phyloP scores from a whole-genome alignment of 208 protist genomes.

The Leishmania lainsoni region DNA sequence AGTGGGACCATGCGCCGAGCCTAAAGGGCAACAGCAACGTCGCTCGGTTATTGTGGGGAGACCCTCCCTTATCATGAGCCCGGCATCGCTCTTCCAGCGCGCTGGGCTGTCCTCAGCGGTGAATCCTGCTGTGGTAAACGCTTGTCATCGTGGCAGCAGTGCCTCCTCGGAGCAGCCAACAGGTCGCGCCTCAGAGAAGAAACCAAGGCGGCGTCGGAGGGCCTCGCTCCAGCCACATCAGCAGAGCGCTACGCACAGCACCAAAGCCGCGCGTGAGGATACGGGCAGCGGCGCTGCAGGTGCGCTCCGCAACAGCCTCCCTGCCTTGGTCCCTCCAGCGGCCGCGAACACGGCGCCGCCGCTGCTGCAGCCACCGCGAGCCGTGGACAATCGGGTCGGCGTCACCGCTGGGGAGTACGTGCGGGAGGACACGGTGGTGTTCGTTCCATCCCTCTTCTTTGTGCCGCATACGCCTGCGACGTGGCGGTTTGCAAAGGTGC shows the following conservation, averaged over 20 bases:
- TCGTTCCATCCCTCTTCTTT: constrained; percentile 33
- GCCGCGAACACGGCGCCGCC: not conserved
- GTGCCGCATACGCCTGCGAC: not conserved
- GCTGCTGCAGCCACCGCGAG: not conserved
- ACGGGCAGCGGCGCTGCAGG: not conserved
- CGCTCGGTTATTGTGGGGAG: not conserved
- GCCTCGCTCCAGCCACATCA: not conserved
- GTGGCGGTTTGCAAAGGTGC: not conserved
- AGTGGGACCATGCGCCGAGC: not conserved
- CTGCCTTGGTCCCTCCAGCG: not conserved
- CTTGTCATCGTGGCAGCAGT: not conserved
- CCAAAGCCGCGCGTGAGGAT: not conserved
- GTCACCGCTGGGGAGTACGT: constrained; percentile 15
- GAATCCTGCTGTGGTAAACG: not conserved
- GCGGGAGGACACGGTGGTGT: constrained; percentile 8
- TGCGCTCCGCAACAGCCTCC: not conserved
- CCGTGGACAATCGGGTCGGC: not conserved
- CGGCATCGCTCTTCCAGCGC: not conserved
- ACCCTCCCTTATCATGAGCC: not conserved
- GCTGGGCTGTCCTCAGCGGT: not conserved
- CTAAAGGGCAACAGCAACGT: not conserved
- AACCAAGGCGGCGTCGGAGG: not conserved
- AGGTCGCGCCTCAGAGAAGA: not conserved
- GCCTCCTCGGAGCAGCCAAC: not conserved
- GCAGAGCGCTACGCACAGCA: not conserved